Conservation (phyloP, 345 rosid genomes). For the Gossypium anomalum region DNA sequence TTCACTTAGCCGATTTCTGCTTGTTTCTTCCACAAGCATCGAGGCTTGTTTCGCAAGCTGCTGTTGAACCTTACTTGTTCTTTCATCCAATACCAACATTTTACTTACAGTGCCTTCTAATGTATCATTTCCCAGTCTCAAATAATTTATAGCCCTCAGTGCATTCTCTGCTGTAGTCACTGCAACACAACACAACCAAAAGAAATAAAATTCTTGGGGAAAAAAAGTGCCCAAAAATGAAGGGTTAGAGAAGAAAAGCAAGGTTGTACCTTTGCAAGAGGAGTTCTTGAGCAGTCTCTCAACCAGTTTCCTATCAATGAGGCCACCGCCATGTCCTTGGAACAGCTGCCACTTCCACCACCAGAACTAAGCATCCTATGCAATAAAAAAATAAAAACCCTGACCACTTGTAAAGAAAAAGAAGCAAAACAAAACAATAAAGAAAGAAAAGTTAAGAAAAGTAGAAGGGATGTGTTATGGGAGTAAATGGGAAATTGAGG, state of each 20-base stretch:
- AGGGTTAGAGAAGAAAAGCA: background rate
- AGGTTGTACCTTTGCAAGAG: conserved; percentile 60
- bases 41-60: too few relatives aligned
- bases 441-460: too few relatives aligned
- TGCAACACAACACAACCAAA: conserved; percentile 19
- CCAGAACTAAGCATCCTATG: too few relatives aligned
- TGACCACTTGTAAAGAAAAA: too few relatives aligned
- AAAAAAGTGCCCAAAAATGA: background rate
- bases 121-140: conserved; percentile 46
- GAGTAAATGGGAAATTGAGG: too few relatives aligned
- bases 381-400: too few relatives aligned
- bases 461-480: too few relatives aligned
- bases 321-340: conserved; percentile 5
- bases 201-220: background rate
- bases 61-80: too few relatives aligned
- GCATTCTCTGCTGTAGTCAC: conserved; percentile 84
- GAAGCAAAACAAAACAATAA: too few relatives aligned
- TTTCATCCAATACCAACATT: too few relatives aligned
- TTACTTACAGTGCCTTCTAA: conserved; percentile 18
- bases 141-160: conserved; percentile 58
- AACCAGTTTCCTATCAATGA: background rate
- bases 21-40: too few relatives aligned
- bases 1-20: too few relatives aligned
- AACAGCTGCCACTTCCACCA: background rate
- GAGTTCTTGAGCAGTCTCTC: background rate